Base-by-base conservation (phyloP, 1,139 yeast genomes). In the Yamadazyma mexicana region DNA sequence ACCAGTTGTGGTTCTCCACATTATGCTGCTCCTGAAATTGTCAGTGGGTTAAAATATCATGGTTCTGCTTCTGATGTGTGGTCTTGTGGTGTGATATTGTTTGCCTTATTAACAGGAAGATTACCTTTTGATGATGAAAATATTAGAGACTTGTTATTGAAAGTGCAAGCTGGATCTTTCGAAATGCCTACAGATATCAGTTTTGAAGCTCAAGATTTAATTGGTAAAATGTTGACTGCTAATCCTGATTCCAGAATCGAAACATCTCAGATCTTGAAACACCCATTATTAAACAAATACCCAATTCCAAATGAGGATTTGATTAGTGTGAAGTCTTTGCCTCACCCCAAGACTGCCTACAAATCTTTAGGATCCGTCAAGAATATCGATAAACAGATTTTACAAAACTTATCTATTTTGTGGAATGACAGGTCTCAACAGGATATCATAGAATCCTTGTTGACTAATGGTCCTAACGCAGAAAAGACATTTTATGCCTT, bases 1-100 rank as follows among this genome's bases (percentile, higher is more conserved):
- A 85, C 95, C 8, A 79, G 87, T 11, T 85, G 95, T 66, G 95
- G 94, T 3, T 82, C 89, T 29, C 94, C 95, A 16, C 95, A 85
- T 62, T 85, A 85, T 59, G 94, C 94, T 11, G 87, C 94, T 6
- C 95, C 95, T 1, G 95, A 85, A 64, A 85, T 85, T 47, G 91
- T 85, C 24, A 75, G 83, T 54, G 92, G 94, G 11, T 75, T 78
- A 51, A 79, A 79, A 45, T 85, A 85, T 56, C 88, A 84, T 58
- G 95, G 95, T 24, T 83, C 86, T 33, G 89, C 89, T 37, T 81
- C 88, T 43, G 95, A 85, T 61, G 83, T 85, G 34, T 85, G 95
- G 95, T 83, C 91, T 12, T 84, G 92, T 62, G 95, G 94, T 55
- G 86, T 85, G 31, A 84, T 85, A 32, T 66, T 85, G 38, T 85